These are phyloP conservation scores for Mucuna pruriens DNA, from an alignment of 306 rosid genomes.

Conservation along the genomic window DNA sequence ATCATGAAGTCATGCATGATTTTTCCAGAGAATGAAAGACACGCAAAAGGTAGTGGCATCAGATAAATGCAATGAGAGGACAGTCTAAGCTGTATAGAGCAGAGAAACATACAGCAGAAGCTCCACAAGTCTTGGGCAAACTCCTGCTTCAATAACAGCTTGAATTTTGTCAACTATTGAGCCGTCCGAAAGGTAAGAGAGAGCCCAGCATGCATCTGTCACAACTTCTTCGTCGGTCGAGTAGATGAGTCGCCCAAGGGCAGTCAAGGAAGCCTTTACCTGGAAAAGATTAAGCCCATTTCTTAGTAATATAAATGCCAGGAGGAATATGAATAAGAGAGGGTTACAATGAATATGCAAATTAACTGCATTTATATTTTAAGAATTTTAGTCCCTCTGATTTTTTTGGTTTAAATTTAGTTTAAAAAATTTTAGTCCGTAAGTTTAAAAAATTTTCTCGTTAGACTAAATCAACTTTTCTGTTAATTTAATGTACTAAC, in stretches of 20 bases:
- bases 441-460: too few relatives aligned
- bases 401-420: too few relatives aligned
- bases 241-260: constrained; percentile 57
- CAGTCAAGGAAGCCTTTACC: constrained; percentile 71
- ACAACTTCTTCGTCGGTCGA: constrained; percentile 68
- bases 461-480: too few relatives aligned
- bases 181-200: constrained; percentile 70
- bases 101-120: background rate
- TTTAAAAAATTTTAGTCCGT: too few relatives aligned
- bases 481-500: too few relatives aligned
- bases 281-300: constrained; percentile 36
- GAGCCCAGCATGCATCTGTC: constrained; percentile 73
- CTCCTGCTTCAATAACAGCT: constrained; percentile 67
- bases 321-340: too few relatives aligned
- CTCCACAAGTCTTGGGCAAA: constrained; percentile 44
- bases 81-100: background rate
- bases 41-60: background rate
- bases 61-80: background rate
- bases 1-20: too few relatives aligned
- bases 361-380: background rate
- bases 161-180: constrained; percentile 63
- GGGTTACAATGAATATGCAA: background rate
- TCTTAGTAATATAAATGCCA: background rate
- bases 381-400: too few relatives aligned
- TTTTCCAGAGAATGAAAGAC: too few relatives aligned